phyloP scores from a whole-genome alignment of 768 basidiomycete species.

The Pulveroboletus sp. region DNA sequence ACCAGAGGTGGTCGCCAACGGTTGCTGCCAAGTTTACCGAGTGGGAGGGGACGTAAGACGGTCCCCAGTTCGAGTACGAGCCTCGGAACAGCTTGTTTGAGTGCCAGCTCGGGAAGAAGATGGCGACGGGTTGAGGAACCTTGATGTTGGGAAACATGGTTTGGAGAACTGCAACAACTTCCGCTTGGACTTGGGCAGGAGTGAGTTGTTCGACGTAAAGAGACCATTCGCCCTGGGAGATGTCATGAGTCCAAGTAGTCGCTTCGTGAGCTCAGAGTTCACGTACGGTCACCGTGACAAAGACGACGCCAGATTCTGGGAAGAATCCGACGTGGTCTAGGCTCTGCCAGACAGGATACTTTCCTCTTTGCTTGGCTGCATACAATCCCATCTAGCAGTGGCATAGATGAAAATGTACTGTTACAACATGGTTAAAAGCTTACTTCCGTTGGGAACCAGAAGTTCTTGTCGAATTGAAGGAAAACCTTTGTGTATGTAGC shows the following conservation, averaged over 20 bases:
- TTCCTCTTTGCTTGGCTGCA: slow-evolving; percentile 52
- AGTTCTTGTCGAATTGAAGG: slow-evolving; percentile 54
- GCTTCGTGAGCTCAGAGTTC: background rate
- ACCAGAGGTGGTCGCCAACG: slow-evolving; percentile 48
- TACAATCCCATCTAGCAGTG: slow-evolving; percentile 40
- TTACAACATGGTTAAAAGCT: background rate
- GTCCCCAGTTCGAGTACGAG: slow-evolving; percentile 67
- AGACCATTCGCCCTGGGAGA: slow-evolving; percentile 52
- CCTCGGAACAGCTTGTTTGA: slow-evolving; percentile 39
- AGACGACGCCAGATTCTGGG: slow-evolving; percentile 50
- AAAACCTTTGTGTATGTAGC: slow-evolving; percentile 67
- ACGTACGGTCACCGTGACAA: slow-evolving; percentile 26
- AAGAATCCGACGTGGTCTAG: slow-evolving; percentile 54
- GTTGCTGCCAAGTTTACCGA: slow-evolving; percentile 52
- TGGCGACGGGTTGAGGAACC: slow-evolving; percentile 52
- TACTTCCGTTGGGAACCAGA: slow-evolving; percentile 51
- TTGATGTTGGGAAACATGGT: slow-evolving; percentile 52
- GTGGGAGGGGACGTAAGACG: slow-evolving; percentile 49
- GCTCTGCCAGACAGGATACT: slow-evolving; percentile 65
- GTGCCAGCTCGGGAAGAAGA: slow-evolving; percentile 54
- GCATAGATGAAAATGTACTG: background rate
- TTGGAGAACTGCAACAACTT: slow-evolving; percentile 50
- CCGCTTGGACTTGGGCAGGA: slow-evolving; percentile 42
- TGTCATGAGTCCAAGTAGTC: background rate
- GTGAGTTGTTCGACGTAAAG: slow-evolving; percentile 51